Percentiles rank a stretch among this genome's conserved stretches.
Conservation (phyloP, 1,284 basidiomycete species). For the Entoloma clypeatum region DNA sequence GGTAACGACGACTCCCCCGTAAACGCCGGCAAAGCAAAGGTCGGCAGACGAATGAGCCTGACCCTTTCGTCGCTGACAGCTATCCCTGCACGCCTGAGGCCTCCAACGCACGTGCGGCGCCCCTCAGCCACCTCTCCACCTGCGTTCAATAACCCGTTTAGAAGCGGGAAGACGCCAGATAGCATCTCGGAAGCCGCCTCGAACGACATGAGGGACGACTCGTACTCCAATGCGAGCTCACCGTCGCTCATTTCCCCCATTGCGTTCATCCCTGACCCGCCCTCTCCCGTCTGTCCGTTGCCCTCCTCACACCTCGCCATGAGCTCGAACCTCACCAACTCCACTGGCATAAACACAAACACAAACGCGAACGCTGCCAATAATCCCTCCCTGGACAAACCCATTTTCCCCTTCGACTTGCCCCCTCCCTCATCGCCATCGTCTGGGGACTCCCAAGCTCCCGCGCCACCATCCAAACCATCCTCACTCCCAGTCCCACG, state of each 20-base stretch:
- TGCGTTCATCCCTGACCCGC: constrained; percentile 23
- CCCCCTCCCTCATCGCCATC: constrained; percentile 4
- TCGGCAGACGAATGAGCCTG: no score
- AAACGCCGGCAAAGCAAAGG: no score
- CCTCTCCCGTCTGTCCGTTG: constrained; percentile 7
- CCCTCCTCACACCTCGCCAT: no score
- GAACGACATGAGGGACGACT: constrained; percentile 13
- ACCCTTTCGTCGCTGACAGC: no score
- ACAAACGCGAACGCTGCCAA: no score
- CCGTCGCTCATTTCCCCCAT: constrained; percentile 26
- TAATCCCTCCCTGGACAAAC: no score
- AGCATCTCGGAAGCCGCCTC: constrained; percentile 22
- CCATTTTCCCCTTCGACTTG: no score
- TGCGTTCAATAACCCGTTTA: not conserved
- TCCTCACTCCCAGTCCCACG: constrained; percentile 10
- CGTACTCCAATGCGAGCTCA: constrained; percentile 12
- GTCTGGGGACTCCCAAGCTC: constrained; percentile 8
- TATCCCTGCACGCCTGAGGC: no score
- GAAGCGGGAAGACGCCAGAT: constrained; percentile 11
- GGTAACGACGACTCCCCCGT: no score
- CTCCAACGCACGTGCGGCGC: not conserved
- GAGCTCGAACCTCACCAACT: no score
- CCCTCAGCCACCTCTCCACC: not conserved
- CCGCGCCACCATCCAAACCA: constrained; percentile 12
- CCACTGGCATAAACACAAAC: no score